Percentiles rank a stretch among this genome's conserved stretches.
Evolutionary conservation across 2,329 filamentous ascomycete species (phyloP).

Genomic region (Cordyceps fumosorosea): DNA sequence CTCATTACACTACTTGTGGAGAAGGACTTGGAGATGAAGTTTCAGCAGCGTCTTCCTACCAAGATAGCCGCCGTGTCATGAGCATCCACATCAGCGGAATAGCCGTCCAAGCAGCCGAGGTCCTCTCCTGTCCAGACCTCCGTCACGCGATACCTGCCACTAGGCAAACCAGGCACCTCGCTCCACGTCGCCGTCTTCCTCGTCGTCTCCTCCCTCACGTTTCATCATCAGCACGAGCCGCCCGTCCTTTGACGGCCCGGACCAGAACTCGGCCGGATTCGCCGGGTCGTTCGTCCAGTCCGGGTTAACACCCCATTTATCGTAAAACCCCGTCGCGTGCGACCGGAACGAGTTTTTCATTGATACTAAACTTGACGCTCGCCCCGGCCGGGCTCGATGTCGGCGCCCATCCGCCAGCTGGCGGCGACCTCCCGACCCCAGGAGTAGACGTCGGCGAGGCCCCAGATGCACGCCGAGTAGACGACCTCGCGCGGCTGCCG

Average conservation of each 20-base stretch:
- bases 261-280: conserved; percentile 44
- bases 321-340: too few relatives aligned
- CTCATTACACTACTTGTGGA: too few relatives aligned
- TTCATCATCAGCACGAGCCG: conserved; percentile 43
- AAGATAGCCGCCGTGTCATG: conserved; percentile 30
- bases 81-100: conserved; percentile 23
- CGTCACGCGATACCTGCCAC: conserved; percentile 30
- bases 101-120: conserved; percentile 28
- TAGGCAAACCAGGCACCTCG: conserved; percentile 36
- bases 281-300: conserved; percentile 29
- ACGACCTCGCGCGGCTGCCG: too few relatives aligned
- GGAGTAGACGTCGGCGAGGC: too few relatives aligned
- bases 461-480: too few relatives aligned
- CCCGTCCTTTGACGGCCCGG: conserved; percentile 34
- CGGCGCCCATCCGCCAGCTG: too few relatives aligned
- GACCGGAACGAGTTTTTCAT: too few relatives aligned
- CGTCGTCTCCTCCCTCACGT: conserved; percentile 28
- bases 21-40: too few relatives aligned
- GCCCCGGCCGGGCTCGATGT: too few relatives aligned
- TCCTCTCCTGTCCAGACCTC: conserved; percentile 41
- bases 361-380: too few relatives aligned
- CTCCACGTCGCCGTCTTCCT: conserved; percentile 32
- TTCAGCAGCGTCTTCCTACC: conserved; percentile 4
- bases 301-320: too few relatives aligned
- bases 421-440: too few relatives aligned